phyloP scores from a whole-genome alignment of 169 alveolate genomes.

The Toxoplasma gondii region DNA sequence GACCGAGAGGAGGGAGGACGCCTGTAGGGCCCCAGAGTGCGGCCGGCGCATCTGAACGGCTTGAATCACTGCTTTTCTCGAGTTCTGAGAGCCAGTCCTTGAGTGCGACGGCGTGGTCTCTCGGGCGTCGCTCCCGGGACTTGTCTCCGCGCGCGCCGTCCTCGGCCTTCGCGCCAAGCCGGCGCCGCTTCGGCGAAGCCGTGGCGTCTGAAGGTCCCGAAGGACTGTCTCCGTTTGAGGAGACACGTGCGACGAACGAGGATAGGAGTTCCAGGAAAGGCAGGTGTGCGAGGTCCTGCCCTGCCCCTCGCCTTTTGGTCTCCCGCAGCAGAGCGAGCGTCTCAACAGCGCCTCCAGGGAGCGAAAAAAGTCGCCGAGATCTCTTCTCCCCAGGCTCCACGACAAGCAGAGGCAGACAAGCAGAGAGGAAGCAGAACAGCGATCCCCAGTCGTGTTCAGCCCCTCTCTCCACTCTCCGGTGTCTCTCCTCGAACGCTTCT shows the following conservation, averaged over 20 bases:
- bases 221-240: background rate
- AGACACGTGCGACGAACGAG: background rate
- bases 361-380: background rate
- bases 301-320: background rate
- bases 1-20: background rate
- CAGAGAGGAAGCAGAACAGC: background rate
- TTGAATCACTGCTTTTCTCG: background rate
- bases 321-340: background rate
- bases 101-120: no score
- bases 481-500: slow-evolving; percentile 4
- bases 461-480: background rate
- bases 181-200: background rate
- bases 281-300: background rate
- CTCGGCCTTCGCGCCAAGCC: background rate
- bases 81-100: background rate
- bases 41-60: background rate
- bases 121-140: no score
- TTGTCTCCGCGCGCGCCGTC: background rate
- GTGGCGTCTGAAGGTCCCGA: background rate
- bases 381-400: background rate
- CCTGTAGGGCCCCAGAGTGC: background rate
- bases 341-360: background rate
- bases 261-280: background rate
- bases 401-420: background rate
- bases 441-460: background rate